phyloP scores from a whole-genome alignment of 2,329 filamentous ascomycete genomes.

The Fusarium sp. region DNA sequence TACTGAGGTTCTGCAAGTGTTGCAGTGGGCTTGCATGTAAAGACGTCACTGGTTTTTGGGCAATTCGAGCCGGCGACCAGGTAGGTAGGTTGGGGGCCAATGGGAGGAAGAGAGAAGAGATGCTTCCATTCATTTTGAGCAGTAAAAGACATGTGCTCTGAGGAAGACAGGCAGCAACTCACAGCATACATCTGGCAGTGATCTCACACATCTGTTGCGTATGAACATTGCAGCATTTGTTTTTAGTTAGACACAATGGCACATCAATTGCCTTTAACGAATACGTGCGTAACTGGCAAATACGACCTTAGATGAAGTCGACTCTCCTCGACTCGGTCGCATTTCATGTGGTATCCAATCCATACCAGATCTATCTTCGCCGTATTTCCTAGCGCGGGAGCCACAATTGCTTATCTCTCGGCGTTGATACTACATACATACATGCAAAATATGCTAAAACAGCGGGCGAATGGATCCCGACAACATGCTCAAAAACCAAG shows the following conservation, averaged over 20 bases:
- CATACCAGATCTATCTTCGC: slow-evolving; percentile 29
- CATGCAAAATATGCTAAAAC: slow-evolving; percentile 23
- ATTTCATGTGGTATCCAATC: slow-evolving; percentile 26
- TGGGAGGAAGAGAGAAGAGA: too few relatives aligned
- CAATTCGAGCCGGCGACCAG: slow-evolving; percentile 38
- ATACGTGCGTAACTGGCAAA: slow-evolving; percentile 8
- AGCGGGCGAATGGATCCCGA: slow-evolving; percentile 36
- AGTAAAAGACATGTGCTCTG: slow-evolving; percentile 17
- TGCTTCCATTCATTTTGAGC: slow-evolving; percentile 6
- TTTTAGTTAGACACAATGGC: slow-evolving; percentile 26
- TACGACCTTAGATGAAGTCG: background rate
- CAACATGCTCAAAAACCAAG: slow-evolving; percentile 45
- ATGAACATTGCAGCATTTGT: slow-evolving; percentile 25
- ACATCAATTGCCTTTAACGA: slow-evolving; percentile 10
- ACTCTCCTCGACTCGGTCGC: slow-evolving; percentile 15
- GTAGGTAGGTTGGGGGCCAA: background rate
- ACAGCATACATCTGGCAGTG: background rate
- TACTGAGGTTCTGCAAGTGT: slow-evolving; percentile 34
- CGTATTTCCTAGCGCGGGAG: slow-evolving; percentile 43
- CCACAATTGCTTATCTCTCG: slow-evolving; percentile 45
- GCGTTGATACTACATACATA: slow-evolving; percentile 14
- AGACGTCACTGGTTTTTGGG: slow-evolving; percentile 48
- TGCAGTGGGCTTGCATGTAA: slow-evolving; percentile 39
- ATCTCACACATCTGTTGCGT: slow-evolving; percentile 3
- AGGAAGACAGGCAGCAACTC: slow-evolving; percentile 4